A percentile compares a stretch with the other conserved stretches of the same genome.
Evolutionary conservation across 2,329 filamentous ascomycete genomes (phyloP).

Genomic region (Mycosphaerella arachidis): DNA sequence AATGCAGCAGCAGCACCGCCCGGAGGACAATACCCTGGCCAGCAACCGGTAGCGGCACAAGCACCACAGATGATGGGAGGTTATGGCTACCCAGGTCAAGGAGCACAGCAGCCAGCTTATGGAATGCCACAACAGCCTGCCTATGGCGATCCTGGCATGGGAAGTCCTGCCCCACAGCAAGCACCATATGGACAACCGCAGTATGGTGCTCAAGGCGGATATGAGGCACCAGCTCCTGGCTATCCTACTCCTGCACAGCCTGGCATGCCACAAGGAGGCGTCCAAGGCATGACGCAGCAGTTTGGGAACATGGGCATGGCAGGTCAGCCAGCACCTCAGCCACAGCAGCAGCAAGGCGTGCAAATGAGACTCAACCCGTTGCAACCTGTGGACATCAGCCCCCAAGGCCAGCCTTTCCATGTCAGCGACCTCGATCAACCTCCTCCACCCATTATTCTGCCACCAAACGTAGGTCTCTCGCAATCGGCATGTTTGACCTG

Average conservation of each 20-base stretch:
- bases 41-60: constrained; percentile 27
- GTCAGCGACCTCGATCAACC: constrained; percentile 87
- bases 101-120: constrained; percentile 30
- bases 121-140: constrained; percentile 32
- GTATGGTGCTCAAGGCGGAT: constrained; percentile 50
- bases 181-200: constrained; percentile 37
- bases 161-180: constrained; percentile 22
- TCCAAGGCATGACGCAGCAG: constrained; percentile 59
- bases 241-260: constrained; percentile 17
- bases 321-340: constrained; percentile 45
- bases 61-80: constrained; percentile 25
- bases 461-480: constrained; percentile 70
- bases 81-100: constrained; percentile 28
- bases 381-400: constrained; percentile 75
- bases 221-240: constrained; percentile 53
- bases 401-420: constrained; percentile 84
- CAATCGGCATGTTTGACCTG: not conserved
- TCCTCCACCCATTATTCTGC: constrained; percentile 84
- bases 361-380: constrained; percentile 70
- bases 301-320: constrained; percentile 72
- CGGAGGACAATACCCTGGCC: constrained; percentile 41
- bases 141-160: constrained; percentile 24
- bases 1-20: constrained; percentile 55
- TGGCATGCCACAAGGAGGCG: constrained; percentile 27
- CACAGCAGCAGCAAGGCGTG: constrained; percentile 45